These are phyloP conservation scores for Neospora caninum DNA, from an alignment of 169 alveolate genomes.

Conservation along the genomic window DNA sequence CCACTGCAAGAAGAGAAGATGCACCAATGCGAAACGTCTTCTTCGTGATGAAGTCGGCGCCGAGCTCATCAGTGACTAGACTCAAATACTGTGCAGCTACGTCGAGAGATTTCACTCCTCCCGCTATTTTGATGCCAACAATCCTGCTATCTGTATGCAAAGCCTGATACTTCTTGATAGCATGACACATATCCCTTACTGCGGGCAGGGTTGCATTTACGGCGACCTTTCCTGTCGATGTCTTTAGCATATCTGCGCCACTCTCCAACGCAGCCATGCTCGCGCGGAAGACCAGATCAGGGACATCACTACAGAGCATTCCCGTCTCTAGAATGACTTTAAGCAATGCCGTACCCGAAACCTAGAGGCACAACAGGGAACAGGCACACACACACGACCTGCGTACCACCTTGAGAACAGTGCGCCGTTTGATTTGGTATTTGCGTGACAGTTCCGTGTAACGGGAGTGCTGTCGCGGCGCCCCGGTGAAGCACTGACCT, in stretches of 20 bases:
- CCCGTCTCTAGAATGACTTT: slow-evolving; percentile 78
- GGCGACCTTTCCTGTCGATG: slow-evolving; percentile 75
- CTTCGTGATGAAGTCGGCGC: slow-evolving; percentile 48
- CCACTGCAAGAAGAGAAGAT: slow-evolving; percentile 11
- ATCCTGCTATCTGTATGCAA: neutral
- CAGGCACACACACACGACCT: neutral
- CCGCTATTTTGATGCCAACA: slow-evolving; percentile 75
- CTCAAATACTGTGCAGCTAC: slow-evolving; percentile 68
- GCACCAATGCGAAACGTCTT: slow-evolving; percentile 49
- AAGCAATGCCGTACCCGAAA: slow-evolving; percentile 49
- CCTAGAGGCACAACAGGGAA: slow-evolving; percentile 37
- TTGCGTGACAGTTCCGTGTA: too few relatives aligned
- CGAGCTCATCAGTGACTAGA: slow-evolving; percentile 61
- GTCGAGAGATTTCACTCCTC: slow-evolving; percentile 72
- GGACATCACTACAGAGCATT: slow-evolving; percentile 51
- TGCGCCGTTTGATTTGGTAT: too few relatives aligned
- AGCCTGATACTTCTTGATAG: slow-evolving; percentile 47
- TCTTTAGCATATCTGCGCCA: slow-evolving; percentile 75
- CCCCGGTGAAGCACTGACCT: too few relatives aligned
- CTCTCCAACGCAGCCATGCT: slow-evolving; percentile 71
- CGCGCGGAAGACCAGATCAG: slow-evolving; percentile 66
- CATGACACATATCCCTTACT: slow-evolving; percentile 61
- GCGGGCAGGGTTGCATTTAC: slow-evolving; percentile 73
- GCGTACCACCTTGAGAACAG: neutral
- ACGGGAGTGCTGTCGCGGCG: too few relatives aligned